phyloP scores from a whole-genome alignment of 2,329 filamentous ascomycete species.

The Dothideomycetidae sp. region DNA sequence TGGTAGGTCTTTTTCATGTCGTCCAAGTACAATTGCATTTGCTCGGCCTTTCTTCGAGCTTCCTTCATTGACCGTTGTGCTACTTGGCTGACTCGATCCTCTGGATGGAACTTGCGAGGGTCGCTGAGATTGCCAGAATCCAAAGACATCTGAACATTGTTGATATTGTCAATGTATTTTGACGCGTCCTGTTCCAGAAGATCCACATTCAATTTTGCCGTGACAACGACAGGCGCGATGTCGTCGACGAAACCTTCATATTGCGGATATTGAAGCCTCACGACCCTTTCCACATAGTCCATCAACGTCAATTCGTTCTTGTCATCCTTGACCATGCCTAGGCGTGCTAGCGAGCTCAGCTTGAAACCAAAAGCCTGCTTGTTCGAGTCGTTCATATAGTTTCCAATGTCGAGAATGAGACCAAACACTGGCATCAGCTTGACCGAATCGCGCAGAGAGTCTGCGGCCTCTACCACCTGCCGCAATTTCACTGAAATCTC shows the following conservation, averaged over 20 bases:
- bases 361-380: conserved; percentile 98
- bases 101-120: conserved; percentile 92
- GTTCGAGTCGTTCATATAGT: conserved; percentile 99
- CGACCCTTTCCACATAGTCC: conserved; percentile 90
- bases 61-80: conserved; percentile 95
- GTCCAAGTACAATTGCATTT: conserved; percentile 84
- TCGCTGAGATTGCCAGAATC: conserved; percentile 92
- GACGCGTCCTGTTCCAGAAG: conserved; percentile 76
- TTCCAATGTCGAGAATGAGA: conserved; percentile 92
- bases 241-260: conserved; percentile 84
- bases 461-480: conserved; percentile 74
- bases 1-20: conserved; percentile 86
- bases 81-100: conserved; percentile 84
- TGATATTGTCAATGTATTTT: conserved; percentile 88
- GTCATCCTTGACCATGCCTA: conserved; percentile 98
- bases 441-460: conserved; percentile 80
- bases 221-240: conserved; percentile 61
- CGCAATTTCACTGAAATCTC: conserved; percentile 75
- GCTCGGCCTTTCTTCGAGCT: conserved; percentile 84
- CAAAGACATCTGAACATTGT: conserved; percentile 80
- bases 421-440: conserved; percentile 92
- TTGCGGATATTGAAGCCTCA: conserved; percentile 89
- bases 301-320: conserved; percentile 96
- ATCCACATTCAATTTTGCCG: conserved; percentile 89
- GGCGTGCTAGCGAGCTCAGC: conserved; percentile 76